phyloP scores from a whole-genome alignment of 441 rosid species.

The Kokia cookei region DNA sequence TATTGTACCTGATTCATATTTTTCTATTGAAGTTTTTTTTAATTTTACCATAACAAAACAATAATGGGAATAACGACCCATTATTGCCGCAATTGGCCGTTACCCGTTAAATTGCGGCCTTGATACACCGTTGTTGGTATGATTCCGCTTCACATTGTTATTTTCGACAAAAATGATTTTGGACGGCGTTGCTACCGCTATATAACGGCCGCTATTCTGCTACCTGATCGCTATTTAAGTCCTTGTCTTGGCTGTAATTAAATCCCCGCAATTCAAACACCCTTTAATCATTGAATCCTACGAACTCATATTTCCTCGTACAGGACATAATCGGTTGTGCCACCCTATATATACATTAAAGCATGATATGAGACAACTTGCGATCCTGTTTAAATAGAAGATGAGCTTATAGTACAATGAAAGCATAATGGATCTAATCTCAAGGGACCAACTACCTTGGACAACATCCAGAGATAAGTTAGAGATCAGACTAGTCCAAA shows the following conservation, averaged over 20 bases:
- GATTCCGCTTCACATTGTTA: too few relatives aligned
- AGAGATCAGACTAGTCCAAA: slow-evolving; percentile 80
- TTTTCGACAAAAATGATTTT: too few relatives aligned
- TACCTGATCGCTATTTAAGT: too few relatives aligned
- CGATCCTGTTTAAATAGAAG: not conserved
- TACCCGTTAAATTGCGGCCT: too few relatives aligned
- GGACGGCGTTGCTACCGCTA: too few relatives aligned
- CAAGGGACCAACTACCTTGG: slow-evolving; percentile 70
- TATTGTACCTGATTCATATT: too few relatives aligned
- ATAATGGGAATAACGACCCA: too few relatives aligned
- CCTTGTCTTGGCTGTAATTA: slow-evolving; percentile 19
- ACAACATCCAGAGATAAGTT: slow-evolving; percentile 74
- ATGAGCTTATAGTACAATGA: not conserved
- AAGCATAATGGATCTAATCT: slow-evolving; percentile 61
- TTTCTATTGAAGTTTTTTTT: too few relatives aligned
- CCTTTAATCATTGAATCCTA: slow-evolving; percentile 58
- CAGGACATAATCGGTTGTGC: slow-evolving; percentile 71
- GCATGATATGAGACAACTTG: not conserved
- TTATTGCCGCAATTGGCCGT: too few relatives aligned
- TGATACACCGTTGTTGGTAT: too few relatives aligned
- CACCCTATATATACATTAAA: slow-evolving; percentile 38
- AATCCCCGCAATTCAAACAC: slow-evolving; percentile 56
- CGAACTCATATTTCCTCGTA: not conserved
- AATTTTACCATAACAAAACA: too few relatives aligned
- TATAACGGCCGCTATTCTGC: too few relatives aligned